Evolutionary conservation across 768 basidiomycete genomes (phyloP), one percentile per base, ranked within the genome.

Genomic region (Cyclocybe cylindracea): DNA sequence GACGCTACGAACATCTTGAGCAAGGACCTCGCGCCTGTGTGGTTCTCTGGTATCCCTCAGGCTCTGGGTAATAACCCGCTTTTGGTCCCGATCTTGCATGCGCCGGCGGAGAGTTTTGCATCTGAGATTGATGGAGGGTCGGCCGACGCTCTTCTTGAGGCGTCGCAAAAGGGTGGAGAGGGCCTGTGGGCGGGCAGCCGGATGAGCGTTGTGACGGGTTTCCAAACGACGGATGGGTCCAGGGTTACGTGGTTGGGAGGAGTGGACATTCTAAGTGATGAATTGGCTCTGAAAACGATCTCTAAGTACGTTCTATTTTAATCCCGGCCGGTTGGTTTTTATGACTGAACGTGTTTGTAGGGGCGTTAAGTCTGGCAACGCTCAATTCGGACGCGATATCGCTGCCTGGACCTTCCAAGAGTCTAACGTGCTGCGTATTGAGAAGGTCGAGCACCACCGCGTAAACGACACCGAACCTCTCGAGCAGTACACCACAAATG

Each of bases 341-440:
- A 48, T 5, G 37, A 31, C 46, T 54, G 24, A 59, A 29, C 39
- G 31, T 18, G 32, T 14, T 52, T 35, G 18, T 14, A 16, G 56
- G 39, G 85, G 84, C 7, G 71, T 76, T 14, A 72, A 78, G 46
- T 83, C 87, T 2, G 91, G 89, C 13, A 99, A 99, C 65, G 71
- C 74, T 6, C 82, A 82, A 50, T 87, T 97, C 54, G 80, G 76
- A 2, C 72, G 76, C 44, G 93, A 96, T 56, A 68, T 98, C 39
- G 80, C 86, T 3, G 79, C 83, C 5, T 99, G 96, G 96, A 83
- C 87, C 0, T 96, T 98, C 85, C 89, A 93, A 60, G 91, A 97
- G 67, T 79, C 80, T 1, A 77, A 84, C 10, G 89, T 91, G 2
- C 75, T 96, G 44, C 85, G 91, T 19, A 85, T 98, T 50, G 87